These are phyloP conservation scores for Termitomyces heimii DNA, from an alignment of 768 basidiomycete species.

Conservation along the genomic window DNA sequence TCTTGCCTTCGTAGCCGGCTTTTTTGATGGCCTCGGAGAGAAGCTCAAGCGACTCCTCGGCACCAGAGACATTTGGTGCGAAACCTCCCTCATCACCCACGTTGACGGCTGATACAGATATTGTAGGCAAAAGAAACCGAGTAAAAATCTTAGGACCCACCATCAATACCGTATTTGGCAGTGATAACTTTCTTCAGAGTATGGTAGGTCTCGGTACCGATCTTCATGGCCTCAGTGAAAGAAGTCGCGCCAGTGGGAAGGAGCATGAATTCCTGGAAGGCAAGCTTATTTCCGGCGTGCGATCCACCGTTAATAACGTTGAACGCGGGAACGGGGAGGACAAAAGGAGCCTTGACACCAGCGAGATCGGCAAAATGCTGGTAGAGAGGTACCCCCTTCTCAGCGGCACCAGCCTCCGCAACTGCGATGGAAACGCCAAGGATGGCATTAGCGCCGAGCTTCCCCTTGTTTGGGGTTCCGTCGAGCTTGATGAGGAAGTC, in stretches of 20 bases:
- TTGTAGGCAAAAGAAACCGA: conserved; percentile 9
- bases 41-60: conserved; percentile 96
- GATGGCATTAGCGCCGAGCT: conserved; percentile 98
- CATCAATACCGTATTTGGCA: conserved; percentile 98
- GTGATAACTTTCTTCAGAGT: conserved; percentile 98
- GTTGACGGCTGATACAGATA: conserved; percentile 69
- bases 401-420: conserved; percentile 86
- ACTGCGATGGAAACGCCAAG: conserved; percentile 97
- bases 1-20: conserved; percentile 97
- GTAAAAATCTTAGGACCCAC: conserved; percentile 32
- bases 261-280: conserved; percentile 99
- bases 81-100: conserved; percentile 99
- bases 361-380: conserved; percentile 95
- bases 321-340: conserved; percentile 90
- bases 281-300: conserved; percentile 98
- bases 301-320: conserved; percentile 99
- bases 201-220: conserved; percentile 97
- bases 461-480: conserved; percentile 97
- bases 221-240: conserved; percentile 98
- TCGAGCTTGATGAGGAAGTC: conserved; percentile 98
- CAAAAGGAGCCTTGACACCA: conserved; percentile 89
- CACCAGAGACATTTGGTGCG: conserved; percentile 95
- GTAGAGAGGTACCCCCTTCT: conserved; percentile 95
- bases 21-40: conserved; percentile 94
- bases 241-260: conserved; percentile 87